These are phyloP conservation scores for Cudoniella acicularis DNA, from an alignment of 495 filamentous ascomycete genomes.

Conservation along the genomic window DNA sequence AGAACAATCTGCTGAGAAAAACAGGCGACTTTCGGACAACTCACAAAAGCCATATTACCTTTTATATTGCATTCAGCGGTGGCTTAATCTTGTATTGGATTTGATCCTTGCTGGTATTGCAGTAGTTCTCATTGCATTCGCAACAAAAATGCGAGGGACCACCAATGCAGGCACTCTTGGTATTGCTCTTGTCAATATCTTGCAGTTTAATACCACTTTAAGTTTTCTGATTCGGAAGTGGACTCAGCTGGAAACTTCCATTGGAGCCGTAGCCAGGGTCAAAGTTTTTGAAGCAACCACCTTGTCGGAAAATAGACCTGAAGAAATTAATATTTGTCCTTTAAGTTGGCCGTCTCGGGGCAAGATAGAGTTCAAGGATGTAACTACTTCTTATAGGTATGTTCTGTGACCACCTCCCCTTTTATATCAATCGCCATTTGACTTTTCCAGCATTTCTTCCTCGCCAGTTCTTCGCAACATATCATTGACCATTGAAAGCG, in stretches of 20 bases:
- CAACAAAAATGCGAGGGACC: slow-evolving; percentile 29
- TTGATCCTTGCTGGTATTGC: slow-evolving; percentile 36
- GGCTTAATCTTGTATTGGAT: slow-evolving; percentile 39
- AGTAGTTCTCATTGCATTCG: slow-evolving; percentile 29
- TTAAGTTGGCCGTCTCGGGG: slow-evolving; percentile 35
- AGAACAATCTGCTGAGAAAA: slow-evolving; percentile 9
- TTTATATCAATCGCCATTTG: too few species aligned
- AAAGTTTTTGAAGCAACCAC: slow-evolving; percentile 37
- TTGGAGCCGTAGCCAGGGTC: slow-evolving; percentile 48
- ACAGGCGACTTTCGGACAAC: slow-evolving; percentile 25
- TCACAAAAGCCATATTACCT: slow-evolving; percentile 45
- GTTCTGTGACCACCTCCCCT: too few species aligned
- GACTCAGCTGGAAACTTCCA: slow-evolving; percentile 47
- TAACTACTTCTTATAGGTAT: slow-evolving; percentile 34
- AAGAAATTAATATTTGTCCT: slow-evolving; percentile 16
- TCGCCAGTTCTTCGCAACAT: slow-evolving; percentile 11
- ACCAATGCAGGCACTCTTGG: not conserved
- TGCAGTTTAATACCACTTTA: slow-evolving; percentile 39
- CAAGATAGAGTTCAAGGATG: slow-evolving; percentile 27
- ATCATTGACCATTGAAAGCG: slow-evolving; percentile 26
- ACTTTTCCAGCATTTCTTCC: too few species aligned
- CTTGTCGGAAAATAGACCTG: slow-evolving; percentile 23
- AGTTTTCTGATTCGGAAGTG: slow-evolving; percentile 33
- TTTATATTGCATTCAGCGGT: slow-evolving; percentile 40
- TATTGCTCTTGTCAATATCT: slow-evolving; percentile 33